Evolutionary conservation across 805 yeast species (phyloP).

Genomic region (Komagataella mondaviorum): DNA sequence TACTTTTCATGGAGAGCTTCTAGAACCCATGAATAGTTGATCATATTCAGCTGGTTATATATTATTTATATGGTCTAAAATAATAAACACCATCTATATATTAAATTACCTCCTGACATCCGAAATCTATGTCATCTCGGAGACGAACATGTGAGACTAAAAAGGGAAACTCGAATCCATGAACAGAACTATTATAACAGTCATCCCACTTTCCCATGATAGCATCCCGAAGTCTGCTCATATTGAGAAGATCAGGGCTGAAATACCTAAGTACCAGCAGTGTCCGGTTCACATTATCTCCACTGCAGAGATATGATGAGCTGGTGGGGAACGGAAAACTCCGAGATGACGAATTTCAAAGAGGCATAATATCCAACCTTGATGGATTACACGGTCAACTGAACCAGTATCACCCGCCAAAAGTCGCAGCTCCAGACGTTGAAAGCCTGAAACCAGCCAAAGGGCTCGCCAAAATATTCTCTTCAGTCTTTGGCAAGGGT

Average conservation of each 20-base stretch:
- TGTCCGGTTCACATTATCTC: constrained; percentile 7
- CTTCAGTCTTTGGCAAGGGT: constrained; percentile 14
- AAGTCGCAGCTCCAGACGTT: constrained; percentile 37
- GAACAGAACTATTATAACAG: neutral
- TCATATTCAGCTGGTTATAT: neutral
- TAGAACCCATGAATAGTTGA: neutral
- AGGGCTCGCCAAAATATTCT: constrained; percentile 23
- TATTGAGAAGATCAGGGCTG: neutral
- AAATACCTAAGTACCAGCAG: neutral
- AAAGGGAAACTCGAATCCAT: neutral
- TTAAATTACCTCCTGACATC: neutral
- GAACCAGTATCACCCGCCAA: constrained; percentile 45
- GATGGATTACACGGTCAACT: constrained; percentile 46
- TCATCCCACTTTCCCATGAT: neutral
- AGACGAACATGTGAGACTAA: neutral
- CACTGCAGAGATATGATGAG: constrained; percentile 15
- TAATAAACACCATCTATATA: neutral
- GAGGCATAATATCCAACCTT: constrained; percentile 53
- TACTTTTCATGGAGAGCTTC: neutral
- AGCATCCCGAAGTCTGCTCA: neutral
- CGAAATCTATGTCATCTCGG: neutral
- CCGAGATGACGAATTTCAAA: constrained; percentile 69
- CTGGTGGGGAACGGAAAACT: constrained; percentile 26
- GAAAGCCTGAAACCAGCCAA: constrained; percentile 35
- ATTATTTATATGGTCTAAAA: neutral